A percentile compares a stretch with the other conserved stretches of the same genome.
Evolutionary conservation across 345 rosid species (phyloP).

Genomic region (Populus simonii): DNA sequence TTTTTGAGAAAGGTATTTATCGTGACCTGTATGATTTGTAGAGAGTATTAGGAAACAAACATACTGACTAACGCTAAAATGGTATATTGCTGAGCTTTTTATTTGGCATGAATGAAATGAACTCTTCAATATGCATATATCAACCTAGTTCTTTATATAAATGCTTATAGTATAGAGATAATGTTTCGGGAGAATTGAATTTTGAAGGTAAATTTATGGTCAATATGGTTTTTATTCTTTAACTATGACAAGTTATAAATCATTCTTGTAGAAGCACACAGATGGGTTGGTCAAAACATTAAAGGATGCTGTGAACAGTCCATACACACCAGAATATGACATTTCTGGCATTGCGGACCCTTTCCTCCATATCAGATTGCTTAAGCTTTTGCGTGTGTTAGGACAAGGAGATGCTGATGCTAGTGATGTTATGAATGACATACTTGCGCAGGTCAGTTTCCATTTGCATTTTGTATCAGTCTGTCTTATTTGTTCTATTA

Average conservation of each 20-base stretch:
- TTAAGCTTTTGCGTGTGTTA: conserved; percentile 73
- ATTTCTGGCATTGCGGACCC: conserved; percentile 97
- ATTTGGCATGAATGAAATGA: conserved; percentile 10
- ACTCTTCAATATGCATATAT: not conserved
- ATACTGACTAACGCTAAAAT: not conserved
- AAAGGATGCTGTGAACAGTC: conserved; percentile 82
- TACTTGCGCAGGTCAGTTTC: conserved; percentile 89
- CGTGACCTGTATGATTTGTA: conserved; percentile 8
- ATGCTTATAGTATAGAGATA: not conserved
- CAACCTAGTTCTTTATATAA: not conserved
- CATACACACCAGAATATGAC: conserved; percentile 98
- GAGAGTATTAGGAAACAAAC: not conserved
- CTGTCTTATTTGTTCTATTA: not conserved
- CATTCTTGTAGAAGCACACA: conserved; percentile 68
- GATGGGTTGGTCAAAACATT: conserved; percentile 84
- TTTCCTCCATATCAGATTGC: conserved; percentile 95
- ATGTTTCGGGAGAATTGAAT: not conserved
- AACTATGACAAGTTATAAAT: conserved; percentile 8
- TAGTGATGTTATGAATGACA: conserved; percentile 96
- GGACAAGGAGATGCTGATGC: conserved; percentile 97
- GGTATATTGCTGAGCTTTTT: conserved; percentile 8
- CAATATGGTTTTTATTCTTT: not conserved
- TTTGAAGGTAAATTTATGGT: conserved; percentile 3
- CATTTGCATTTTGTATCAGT: conserved; percentile 13
- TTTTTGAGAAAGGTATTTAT: conserved; percentile 75